phyloP scores from a whole-genome alignment of 352 stramenopile species.

The Phytophthora pseudosyringae region DNA sequence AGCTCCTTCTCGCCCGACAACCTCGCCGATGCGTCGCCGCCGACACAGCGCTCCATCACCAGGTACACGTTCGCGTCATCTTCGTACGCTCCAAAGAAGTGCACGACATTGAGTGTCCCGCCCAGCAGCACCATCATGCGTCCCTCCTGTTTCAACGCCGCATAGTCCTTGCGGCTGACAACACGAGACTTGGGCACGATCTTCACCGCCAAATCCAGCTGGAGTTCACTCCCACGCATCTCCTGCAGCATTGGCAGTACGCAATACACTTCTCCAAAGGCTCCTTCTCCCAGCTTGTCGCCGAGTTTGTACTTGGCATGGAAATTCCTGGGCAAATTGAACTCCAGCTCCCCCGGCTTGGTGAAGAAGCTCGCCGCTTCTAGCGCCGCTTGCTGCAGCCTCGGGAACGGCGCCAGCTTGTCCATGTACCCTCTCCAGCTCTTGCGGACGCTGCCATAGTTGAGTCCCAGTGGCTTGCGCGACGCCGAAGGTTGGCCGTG shows the following conservation, averaged over 20 bases:
- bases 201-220: slow-evolving; percentile 77
- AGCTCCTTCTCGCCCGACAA: slow-evolving; percentile 32
- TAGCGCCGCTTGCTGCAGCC: slow-evolving; percentile 56
- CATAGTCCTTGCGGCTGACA: slow-evolving; percentile 66
- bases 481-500: slow-evolving; percentile 14
- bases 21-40: slow-evolving; percentile 59
- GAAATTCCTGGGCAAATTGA: slow-evolving; percentile 66
- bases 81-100: slow-evolving; percentile 85
- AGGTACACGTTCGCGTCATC: slow-evolving; percentile 76
- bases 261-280: slow-evolving; percentile 72
- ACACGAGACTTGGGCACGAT: slow-evolving; percentile 76
- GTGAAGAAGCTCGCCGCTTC: slow-evolving; percentile 73
- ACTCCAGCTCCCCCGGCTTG: slow-evolving; percentile 65
- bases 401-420: slow-evolving; percentile 45
- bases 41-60: slow-evolving; percentile 83
- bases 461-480: slow-evolving; percentile 20
- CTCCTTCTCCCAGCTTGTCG: slow-evolving; percentile 70
- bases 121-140: slow-evolving; percentile 81
- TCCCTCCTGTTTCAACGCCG: slow-evolving; percentile 69
- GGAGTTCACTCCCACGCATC: slow-evolving; percentile 15
- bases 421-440: slow-evolving; percentile 60
- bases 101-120: slow-evolving; percentile 82
- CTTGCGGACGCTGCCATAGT: slow-evolving; percentile 65
- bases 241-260: slow-evolving; percentile 39
- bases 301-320: slow-evolving; percentile 54